Evolutionary conservation across 2,329 filamentous ascomycete species (phyloP), one percentile per base, ranked within the genome.

Genomic region (Fusarium sacchari): DNA sequence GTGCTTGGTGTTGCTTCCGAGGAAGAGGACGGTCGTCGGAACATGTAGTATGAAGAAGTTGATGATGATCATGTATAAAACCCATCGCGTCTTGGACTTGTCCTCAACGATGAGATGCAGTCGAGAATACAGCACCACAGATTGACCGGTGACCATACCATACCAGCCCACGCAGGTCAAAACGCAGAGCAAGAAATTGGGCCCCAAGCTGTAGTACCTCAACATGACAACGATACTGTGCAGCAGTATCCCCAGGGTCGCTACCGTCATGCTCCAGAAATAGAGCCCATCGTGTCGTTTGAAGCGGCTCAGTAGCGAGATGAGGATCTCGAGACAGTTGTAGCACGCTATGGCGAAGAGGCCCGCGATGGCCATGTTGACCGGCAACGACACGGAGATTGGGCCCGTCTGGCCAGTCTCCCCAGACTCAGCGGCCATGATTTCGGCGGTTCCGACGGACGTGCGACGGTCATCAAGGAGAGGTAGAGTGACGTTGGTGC

Each of bases 81-180:
- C 68, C 71, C 71, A 74, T 30, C 71, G 67, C 24, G 63, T 74
- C 40, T 60, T 74, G 4, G 71, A 52, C 43, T 74, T 74, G 7
- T 74, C 71, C 9, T 59, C 43, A 9, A 74, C 71, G 2, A 74
- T 69, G 18, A 74, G 71, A 40, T 74, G 71, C 1, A 74, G 64
- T 1, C 71, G 57, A 11, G 71, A 74, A 32, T 74, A 74, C 8
- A 74, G 64, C 18, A 74, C 71, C 20, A 74, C 64, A 18, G 71
- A 74, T 59, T 74, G 71, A 3, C 71, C 71, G 0, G 71, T 74
- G 18, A 74, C 71, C 71, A 74, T 74, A 7, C 71, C 71, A 57
- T 74, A 74, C 71, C 71, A 74, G n/a, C 71, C 71, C 11, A 74
- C 20, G 24, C 71, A 74, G 1, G 71, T 74, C 39, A 74, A 56